These are phyloP conservation scores for Sporisorium scitamineum DNA, from an alignment of 1,284 basidiomycete genomes.

Conservation along the genomic window DNA sequence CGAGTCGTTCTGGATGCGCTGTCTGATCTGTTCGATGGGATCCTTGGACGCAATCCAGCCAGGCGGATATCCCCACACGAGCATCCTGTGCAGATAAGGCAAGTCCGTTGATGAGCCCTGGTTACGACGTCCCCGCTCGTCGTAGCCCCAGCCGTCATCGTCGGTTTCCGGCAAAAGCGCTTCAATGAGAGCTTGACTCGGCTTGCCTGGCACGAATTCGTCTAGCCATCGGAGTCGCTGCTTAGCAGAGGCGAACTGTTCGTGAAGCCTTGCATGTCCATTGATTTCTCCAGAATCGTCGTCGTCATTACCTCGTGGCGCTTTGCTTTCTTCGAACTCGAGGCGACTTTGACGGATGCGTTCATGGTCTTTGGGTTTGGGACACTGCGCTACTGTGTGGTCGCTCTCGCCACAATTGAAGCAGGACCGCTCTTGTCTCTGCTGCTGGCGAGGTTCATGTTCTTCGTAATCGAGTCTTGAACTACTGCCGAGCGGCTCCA, in stretches of 20 bases:
- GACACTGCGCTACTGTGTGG: slow-evolving; percentile 23
- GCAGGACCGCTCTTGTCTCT: slow-evolving; percentile 10
- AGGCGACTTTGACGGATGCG: slow-evolving; percentile 26
- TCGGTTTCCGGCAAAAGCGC: slow-evolving; percentile 12
- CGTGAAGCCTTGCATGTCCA: slow-evolving; percentile 26
- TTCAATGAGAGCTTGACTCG: slow-evolving; percentile 12
- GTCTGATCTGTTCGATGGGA: slow-evolving; percentile 15
- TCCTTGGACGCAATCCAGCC: slow-evolving; percentile 30
- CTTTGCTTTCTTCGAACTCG: slow-evolving; percentile 21
- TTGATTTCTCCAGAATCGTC: slow-evolving; percentile 10
- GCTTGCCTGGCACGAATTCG: slow-evolving; percentile 24
- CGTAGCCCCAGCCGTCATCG: neutral
- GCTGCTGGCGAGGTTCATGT: neutral
- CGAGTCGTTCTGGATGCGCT: slow-evolving; percentile 21
- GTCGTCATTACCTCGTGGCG: slow-evolving; percentile 6
- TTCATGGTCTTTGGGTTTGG: slow-evolving; percentile 16
- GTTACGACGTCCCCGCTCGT: too few species aligned
- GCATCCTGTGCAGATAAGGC: slow-evolving; percentile 28
- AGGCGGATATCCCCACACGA: slow-evolving; percentile 37
- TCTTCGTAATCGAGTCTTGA: neutral
- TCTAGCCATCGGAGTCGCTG: slow-evolving; percentile 26
- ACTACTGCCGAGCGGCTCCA: neutral
- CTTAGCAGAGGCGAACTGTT: slow-evolving; percentile 24
- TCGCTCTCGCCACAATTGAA: slow-evolving; percentile 36
- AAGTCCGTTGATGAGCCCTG: neutral